Evolutionary conservation across 169 alveolate species (phyloP).

Genomic region (Plasmodium coatneyi): DNA sequence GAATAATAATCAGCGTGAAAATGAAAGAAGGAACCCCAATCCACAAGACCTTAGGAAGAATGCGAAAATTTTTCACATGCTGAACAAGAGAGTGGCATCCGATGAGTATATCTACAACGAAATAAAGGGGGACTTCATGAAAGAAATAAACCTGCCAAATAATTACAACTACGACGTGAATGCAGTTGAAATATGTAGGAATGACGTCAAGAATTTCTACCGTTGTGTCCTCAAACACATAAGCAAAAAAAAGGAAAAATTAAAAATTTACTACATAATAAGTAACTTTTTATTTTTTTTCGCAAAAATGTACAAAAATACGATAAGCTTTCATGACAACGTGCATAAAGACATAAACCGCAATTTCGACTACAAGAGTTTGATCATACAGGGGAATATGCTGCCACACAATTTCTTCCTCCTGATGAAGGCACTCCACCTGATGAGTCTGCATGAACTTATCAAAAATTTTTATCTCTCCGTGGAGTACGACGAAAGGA

Average conservation of each 20-base stretch:
- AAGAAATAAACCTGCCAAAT: slow-evolving; percentile 64
- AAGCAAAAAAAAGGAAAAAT: slow-evolving; percentile 46
- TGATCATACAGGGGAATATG: slow-evolving; percentile 54
- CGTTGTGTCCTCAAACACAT: slow-evolving; percentile 43
- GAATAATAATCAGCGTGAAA: not conserved
- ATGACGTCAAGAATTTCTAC: slow-evolving; percentile 40
- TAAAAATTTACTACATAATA: slow-evolving; percentile 61
- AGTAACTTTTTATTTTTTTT: slow-evolving; percentile 55
- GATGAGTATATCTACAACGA: slow-evolving; percentile 68
- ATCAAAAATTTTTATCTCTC: slow-evolving; percentile 40
- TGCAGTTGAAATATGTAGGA: slow-evolving; percentile 32
- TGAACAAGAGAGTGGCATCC: slow-evolving; percentile 37
- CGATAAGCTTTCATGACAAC: slow-evolving; percentile 61
- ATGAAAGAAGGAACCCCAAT: not conserved
- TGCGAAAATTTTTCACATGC: slow-evolving; percentile 35
- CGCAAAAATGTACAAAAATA: slow-evolving; percentile 59
- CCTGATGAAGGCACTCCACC: slow-evolving; percentile 31
- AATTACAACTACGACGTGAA: slow-evolving; percentile 58
- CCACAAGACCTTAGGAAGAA: not conserved
- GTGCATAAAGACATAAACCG: slow-evolving; percentile 65
- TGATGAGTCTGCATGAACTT: slow-evolving; percentile 37
- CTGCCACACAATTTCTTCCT: slow-evolving; percentile 59
- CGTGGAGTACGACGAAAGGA: slow-evolving; percentile 64
- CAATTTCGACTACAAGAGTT: slow-evolving; percentile 65
- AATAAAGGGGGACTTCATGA: slow-evolving; percentile 66